Conservation (phyloP, 495 filamentous ascomycete genomes). For the Beverwykella pulmonaria region DNA sequence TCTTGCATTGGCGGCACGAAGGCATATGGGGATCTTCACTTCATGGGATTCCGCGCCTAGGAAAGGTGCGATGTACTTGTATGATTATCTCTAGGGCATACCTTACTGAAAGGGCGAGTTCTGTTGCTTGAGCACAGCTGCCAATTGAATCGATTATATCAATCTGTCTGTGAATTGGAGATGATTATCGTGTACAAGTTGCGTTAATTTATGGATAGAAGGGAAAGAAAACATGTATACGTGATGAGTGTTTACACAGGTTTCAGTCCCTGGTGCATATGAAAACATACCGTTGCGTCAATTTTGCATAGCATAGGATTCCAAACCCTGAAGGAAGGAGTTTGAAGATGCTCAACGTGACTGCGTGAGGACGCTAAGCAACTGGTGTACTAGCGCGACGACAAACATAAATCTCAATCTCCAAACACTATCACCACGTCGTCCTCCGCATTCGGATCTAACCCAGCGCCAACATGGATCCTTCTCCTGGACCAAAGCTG, state of each 20-base stretch:
- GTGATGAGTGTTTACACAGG: too few relatives aligned
- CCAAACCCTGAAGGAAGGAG: too few relatives aligned
- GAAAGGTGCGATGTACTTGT: not conserved
- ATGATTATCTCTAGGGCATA: not conserved
- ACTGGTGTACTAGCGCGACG: conserved; percentile 6
- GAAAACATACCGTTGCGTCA: too few relatives aligned
- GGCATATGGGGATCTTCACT: not conserved
- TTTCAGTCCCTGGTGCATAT: too few relatives aligned
- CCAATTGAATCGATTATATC: not conserved
- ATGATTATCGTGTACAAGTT: too few relatives aligned
- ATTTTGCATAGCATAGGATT: too few relatives aligned
- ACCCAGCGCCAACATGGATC: conserved; percentile 21
- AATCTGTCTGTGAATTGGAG: not conserved
- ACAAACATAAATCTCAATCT: conserved; percentile 7
- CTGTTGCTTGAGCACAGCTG: not conserved
- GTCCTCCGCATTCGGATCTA: not conserved
- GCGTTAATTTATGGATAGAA: too few relatives aligned
- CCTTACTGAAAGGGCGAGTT: too few relatives aligned
- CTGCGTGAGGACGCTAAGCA: conserved; percentile 10
- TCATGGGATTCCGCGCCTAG: not conserved
- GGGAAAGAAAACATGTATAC: too few relatives aligned
- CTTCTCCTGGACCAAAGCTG: conserved; percentile 15
- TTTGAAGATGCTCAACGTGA: conserved; percentile 10
- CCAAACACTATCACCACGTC: conserved; percentile 3
- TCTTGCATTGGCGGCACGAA: conserved; percentile 1